Conservation (phyloP, 2,329 filamentous ascomycete genomes). For the Colletotrichum sojae region DNA sequence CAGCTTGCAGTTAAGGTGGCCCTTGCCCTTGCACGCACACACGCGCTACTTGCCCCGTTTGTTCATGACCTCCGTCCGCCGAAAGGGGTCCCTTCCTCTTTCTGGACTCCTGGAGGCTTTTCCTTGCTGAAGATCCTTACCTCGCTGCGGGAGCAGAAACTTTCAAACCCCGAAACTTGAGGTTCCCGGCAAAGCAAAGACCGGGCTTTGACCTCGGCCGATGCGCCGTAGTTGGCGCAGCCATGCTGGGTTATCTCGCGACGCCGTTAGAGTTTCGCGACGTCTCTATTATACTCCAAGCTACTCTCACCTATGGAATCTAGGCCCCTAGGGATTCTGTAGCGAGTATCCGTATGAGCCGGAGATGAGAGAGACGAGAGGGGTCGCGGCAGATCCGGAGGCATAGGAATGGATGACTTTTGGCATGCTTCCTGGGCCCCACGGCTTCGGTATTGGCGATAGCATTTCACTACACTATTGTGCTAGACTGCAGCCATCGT, state of each 20-base stretch:
- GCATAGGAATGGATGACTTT: not conserved
- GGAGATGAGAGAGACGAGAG: not conserved
- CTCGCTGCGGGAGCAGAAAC: not conserved
- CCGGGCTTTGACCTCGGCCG: not conserved
- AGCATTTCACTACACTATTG: no score
- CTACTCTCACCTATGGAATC: not conserved
- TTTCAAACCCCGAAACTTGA: not conserved
- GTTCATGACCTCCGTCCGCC: conserved; percentile 18
- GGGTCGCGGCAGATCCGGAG: not conserved
- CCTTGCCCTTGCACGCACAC: conserved; percentile 19
- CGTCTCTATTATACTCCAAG: conserved; percentile 7
- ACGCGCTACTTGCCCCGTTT: conserved; percentile 25
- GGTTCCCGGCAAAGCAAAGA: not conserved
- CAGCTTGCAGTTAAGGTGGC: no score
- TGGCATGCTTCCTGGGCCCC: not conserved
- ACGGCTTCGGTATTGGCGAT: no score
- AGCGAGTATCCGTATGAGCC: not conserved
- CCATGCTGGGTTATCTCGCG: not conserved
- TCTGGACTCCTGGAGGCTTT: not conserved
- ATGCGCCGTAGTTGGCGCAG: not conserved
- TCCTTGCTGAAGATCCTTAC: conserved; percentile 29
- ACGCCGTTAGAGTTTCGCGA: conserved; percentile 8
- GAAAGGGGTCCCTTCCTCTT: not conserved
- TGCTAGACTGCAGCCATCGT: no score
- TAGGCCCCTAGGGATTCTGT: not conserved